Evolutionary conservation across 1,284 basidiomycete genomes (phyloP), one percentile per base, ranked within the genome.

Genomic region (Heterobasidion parviporum): DNA sequence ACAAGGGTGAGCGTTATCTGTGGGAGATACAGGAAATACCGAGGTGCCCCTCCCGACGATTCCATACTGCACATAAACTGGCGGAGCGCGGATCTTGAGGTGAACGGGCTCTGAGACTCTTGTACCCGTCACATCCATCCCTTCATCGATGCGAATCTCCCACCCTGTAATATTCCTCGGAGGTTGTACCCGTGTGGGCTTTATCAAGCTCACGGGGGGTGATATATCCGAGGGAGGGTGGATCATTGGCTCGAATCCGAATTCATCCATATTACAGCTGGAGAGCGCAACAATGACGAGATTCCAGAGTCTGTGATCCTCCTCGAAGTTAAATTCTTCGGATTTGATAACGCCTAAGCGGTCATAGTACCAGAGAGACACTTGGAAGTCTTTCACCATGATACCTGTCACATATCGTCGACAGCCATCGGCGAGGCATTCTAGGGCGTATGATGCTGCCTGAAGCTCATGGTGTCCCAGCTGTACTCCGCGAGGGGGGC

Each of bases 391-490:
- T 14, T 45, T 45, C n/a, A 45, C 43, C 7, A 45, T n/a, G 43
- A 45, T 45, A 7, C 43, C 43, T 8, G 43, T 45, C n/a, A 45
- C 43, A 18, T 10, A 45, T 15, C 43, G 43, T 15, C 43, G 43
- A 18, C 18, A n/a, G 18, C 43, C 43, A 14, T 8, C 12, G 43
- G 43, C 15, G 43, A 45, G 12, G 43, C 43, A n/a, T 14, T 20
- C 12, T 53, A 78, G 75, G 81, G 85, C 3, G 79, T 81, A 6
- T 26, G 26, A 26, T 3, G 26, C 26, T 26, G 26, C 26, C 26
- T 26, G 26, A 26, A 26, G 26, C 26, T 26, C 26, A 3, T 26
- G 26, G 26, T 26, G 3, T 26, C 26, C 26, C 26, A 26, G 26
- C 26, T 26, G 26, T 26, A 26, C 26, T 26, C 26, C 26, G 26